phyloP scores from a whole-genome alignment of 305 asterid species.

The Fraxinus sp. region DNA sequence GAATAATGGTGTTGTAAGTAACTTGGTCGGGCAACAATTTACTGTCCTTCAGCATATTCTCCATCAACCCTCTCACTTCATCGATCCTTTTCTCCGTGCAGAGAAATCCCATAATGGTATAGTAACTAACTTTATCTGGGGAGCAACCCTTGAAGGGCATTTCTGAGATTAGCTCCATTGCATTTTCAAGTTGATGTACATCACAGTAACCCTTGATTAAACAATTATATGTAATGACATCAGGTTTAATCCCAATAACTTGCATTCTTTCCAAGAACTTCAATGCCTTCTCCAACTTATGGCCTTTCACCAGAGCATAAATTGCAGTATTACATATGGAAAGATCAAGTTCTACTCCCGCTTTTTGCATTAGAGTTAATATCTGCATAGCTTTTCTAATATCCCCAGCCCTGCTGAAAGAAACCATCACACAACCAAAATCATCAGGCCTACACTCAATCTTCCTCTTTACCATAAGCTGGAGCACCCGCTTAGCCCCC shows the following conservation, averaged over 20 bases:
- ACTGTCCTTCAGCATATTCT: slow-evolving; percentile 63
- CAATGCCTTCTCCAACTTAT: slow-evolving; percentile 69
- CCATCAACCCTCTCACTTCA: slow-evolving; percentile 61
- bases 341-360: slow-evolving; percentile 65
- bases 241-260: slow-evolving; percentile 66
- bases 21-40: slow-evolving; percentile 66
- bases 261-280: slow-evolving; percentile 72
- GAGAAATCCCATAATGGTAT: slow-evolving; percentile 60
- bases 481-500: slow-evolving; percentile 83
- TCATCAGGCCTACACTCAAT: slow-evolving; percentile 61
- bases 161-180: slow-evolving; percentile 60
- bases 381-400: slow-evolving; percentile 75
- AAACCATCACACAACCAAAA: slow-evolving; percentile 86
- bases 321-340: slow-evolving; percentile 70
- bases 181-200: slow-evolving; percentile 48
- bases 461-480: slow-evolving; percentile 62
- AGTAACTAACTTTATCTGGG: slow-evolving; percentile 83
- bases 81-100: slow-evolving; percentile 61
- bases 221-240: slow-evolving; percentile 69
- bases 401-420: slow-evolving; percentile 88
- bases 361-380: slow-evolving; percentile 70
- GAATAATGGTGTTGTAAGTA: slow-evolving; percentile 65
- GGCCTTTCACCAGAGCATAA: slow-evolving; percentile 78
- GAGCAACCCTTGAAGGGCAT: slow-evolving; percentile 68
- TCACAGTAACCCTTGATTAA: slow-evolving; percentile 91